These are phyloP conservation scores for Trypanosoma theileri DNA, from an alignment of 208 protist genomes.

Conservation along the genomic window DNA sequence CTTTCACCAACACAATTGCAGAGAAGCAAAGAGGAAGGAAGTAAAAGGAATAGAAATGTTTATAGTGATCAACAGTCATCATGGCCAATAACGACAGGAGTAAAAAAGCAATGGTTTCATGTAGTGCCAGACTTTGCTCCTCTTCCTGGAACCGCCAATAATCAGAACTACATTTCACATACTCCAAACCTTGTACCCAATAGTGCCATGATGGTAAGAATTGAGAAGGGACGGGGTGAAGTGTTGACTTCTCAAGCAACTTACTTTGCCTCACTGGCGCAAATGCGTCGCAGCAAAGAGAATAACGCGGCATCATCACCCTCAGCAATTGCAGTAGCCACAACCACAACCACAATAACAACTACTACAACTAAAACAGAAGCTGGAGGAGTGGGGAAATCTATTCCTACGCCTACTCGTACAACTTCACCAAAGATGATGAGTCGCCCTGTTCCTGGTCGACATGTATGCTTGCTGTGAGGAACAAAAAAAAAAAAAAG, in stretches of 20 bases:
- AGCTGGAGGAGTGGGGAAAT: background rate
- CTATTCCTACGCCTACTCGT: background rate
- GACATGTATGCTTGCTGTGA: slow-evolving; percentile 17
- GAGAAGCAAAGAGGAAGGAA: background rate
- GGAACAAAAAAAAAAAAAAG: background rate
- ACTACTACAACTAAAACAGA: too few species aligned
- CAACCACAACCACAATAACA: too few species aligned
- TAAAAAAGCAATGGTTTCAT: slow-evolving; percentile 61
- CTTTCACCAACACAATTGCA: too few species aligned
- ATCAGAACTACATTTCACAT: slow-evolving; percentile 26
- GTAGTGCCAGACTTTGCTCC: slow-evolving; percentile 73
- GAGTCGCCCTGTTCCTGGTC: slow-evolving; percentile 14
- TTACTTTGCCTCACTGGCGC: slow-evolving; percentile 38
- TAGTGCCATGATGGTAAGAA: slow-evolving; percentile 34
- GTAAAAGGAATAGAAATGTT: background rate
- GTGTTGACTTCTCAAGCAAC: slow-evolving; percentile 47
- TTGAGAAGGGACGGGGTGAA: slow-evolving; percentile 30
- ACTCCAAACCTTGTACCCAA: slow-evolving; percentile 45
- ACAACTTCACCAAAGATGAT: background rate
- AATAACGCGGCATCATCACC: background rate
- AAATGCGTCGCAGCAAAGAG: background rate
- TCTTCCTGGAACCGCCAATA: slow-evolving; percentile 69
- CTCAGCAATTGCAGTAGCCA: too few species aligned
- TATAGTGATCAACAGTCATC: slow-evolving; percentile 27
- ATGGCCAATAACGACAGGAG: slow-evolving; percentile 22